Conservation (phyloP, 1,284 basidiomycete genomes). For the Marasmius sp. region DNA sequence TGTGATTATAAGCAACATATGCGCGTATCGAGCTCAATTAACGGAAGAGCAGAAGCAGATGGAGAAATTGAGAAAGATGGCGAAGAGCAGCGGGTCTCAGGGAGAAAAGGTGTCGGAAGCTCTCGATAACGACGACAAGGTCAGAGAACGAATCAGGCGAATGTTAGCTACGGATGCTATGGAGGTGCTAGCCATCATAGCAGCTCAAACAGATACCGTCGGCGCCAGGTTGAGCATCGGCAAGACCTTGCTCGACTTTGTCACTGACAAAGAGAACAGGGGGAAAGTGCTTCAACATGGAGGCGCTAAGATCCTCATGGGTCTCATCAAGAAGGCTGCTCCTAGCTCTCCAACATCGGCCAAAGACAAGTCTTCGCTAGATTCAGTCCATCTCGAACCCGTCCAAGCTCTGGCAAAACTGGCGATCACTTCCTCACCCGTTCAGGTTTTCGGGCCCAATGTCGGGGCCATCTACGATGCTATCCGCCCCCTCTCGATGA, state of each 20-base stretch:
- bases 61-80: conserved; percentile 73
- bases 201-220: conserved; percentile 53
- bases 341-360: conserved; percentile 21
- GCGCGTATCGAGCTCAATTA: conserved; percentile 65
- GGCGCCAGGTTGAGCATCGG: conserved; percentile 51
- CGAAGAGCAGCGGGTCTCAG: conserved; percentile 38
- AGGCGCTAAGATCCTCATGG: conserved; percentile 71
- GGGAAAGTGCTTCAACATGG: conserved; percentile 83
- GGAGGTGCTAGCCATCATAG: conserved; percentile 59
- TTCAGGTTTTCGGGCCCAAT: conserved; percentile 86
- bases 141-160: conserved; percentile 56
- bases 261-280: conserved; percentile 76
- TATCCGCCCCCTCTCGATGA: conserved; percentile 71
- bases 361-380: conserved; percentile 27
- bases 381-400: conserved; percentile 58
- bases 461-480: conserved; percentile 77
- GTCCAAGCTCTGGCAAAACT: conserved; percentile 93
- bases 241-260: conserved; percentile 67
- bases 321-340: conserved; percentile 53
- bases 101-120: conserved; percentile 26
- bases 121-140: conserved; percentile 64
- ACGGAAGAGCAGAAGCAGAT: conserved; percentile 82
- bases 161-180: conserved; percentile 64
- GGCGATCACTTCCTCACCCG: conserved; percentile 86
- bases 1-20: conserved; percentile 74